Evolutionary conservation across 805 yeast species (phyloP), one percentile per base, ranked within the genome.

Genomic region (Cyberlindnera xishuangbannaensis): DNA sequence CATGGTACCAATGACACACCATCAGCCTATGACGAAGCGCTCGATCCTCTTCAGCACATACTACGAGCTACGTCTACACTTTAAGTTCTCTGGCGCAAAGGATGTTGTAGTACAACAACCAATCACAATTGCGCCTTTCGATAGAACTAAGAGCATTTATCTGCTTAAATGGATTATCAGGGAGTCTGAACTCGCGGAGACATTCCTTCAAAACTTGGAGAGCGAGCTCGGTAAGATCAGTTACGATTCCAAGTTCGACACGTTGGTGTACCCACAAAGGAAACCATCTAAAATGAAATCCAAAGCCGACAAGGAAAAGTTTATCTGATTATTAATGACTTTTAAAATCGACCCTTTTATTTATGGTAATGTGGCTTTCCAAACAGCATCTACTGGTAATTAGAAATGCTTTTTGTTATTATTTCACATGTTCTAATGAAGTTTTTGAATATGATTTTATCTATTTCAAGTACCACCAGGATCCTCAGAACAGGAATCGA

Each of bases 51-150:
- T 65, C 44, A 64, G 74, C 17, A 51, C 76, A 7, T 59, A 73
- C 17, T 78, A 74, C 49, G 76, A 71, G 40, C 44, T 73, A 4
- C 51, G 64, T 1, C 32, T 43, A 6, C 28, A 25, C 12, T 38
- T 78, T 15, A 74, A 71, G 36, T 62, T 73, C 27, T 73, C 72
- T 38, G 70, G 65, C 25, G 69, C 71, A 3, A 73, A 71, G 42
- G 73, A 71, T 37, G 56, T 76, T 25, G 71, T 65, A 27, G 50
- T 72, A 9, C 51, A 59, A 12, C 63, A 74, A 15, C 82, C 80
- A 2, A 55, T 78, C 5, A 70, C 71, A 1, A 62, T 78, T 0
- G 61, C 78, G 18, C 77, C 78, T 2, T 75, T 68, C 58, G 68
- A 73, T 44, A 52, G 69, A 23, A 43, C 53, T 3, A 64, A 71